These are phyloP conservation scores for Botrytis pseudocinerea DNA, from an alignment of 2,329 filamentous ascomycete species.

Conservation along the genomic window DNA sequence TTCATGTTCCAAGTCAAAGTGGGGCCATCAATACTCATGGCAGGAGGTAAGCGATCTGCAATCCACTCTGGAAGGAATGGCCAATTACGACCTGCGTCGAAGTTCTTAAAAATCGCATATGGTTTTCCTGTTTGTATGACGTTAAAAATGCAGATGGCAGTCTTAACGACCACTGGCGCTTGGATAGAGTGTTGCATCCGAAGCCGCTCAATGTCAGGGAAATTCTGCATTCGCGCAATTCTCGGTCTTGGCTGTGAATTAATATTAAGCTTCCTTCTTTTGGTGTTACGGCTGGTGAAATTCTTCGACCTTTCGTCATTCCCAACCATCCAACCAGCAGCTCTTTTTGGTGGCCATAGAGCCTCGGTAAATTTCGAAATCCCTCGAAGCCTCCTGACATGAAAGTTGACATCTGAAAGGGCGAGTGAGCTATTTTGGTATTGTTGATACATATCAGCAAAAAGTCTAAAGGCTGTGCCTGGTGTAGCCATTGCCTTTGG, in stretches of 20 bases:
- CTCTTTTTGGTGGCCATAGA: neutral
- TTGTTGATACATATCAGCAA: neutral
- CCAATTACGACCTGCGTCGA: constrained; percentile 8
- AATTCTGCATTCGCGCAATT: neutral
- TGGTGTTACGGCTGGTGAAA: neutral
- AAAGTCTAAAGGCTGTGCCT: neutral
- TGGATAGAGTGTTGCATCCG: neutral
- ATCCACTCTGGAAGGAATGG: constrained; percentile 7
- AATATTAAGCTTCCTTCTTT: neutral
- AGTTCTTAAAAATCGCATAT: neutral
- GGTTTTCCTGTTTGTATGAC: neutral
- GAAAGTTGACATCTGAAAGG: constrained; percentile 4
- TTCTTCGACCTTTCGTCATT: neutral
- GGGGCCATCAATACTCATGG: constrained; percentile 6
- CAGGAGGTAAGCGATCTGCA: neutral
- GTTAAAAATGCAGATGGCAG: neutral
- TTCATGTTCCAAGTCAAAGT: constrained; percentile 11
- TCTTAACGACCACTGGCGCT: neutral
- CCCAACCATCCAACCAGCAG: constrained; percentile 6
- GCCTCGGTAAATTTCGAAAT: neutral
- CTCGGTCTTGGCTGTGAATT: neutral
- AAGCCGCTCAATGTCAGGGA: constrained; percentile 1
- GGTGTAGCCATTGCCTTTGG: neutral
- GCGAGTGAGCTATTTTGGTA: constrained; percentile 1
- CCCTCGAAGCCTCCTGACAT: constrained; percentile 3